Evolutionary conservation across 2,329 filamentous ascomycete species (phyloP), one percentile per base, ranked within the genome.

Genomic region (Alternaria consortialis): DNA sequence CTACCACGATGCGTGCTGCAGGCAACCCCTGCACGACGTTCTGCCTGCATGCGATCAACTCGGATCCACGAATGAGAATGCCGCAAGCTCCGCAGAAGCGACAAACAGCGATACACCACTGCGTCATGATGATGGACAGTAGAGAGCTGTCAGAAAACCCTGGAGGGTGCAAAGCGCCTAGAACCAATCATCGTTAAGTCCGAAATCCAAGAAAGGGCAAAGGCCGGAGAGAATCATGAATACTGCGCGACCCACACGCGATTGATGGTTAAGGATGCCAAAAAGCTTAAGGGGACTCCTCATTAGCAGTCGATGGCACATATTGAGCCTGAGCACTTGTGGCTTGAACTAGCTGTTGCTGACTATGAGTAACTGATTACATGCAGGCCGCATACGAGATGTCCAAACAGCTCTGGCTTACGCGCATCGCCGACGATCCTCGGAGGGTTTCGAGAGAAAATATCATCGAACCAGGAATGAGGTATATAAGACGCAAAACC

Each of bases 121-220:
- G 56, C 65, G 65, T 69, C 67, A 69, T 57, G 8, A 66, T 64
- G 62, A 69, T 65, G 42, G 27, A 12, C 20, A 29, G n/a, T 47
- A 6, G 44, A 47, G 56, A 51, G 39, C 44, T 59, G 17, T 20
- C 17, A 34, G 8, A 47, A 50, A 50, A 36, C 20, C 46, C 23
- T 11, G 46, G 15, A 55, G 37, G 53, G 58, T 23, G 32, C 37
- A 1, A 42, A 20, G 29, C 27, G 50, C 31, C 31, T 55, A 34
- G 46, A 44, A 20, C 53, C 39, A 48, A 53, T 54, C 8, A 29
- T 20, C 5, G 12, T 20, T 27, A 47, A 27, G 25, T 7, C 52
- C 39, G 47, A 27, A 52, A 15, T 17, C 57, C 29, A 32, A 51
- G 5, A 20, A 39, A 20, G 55, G 54, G 31, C 7, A 46, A 53